Evolutionary conservation across 768 basidiomycete species (phyloP).

Genomic region (Boletus patriciae): DNA sequence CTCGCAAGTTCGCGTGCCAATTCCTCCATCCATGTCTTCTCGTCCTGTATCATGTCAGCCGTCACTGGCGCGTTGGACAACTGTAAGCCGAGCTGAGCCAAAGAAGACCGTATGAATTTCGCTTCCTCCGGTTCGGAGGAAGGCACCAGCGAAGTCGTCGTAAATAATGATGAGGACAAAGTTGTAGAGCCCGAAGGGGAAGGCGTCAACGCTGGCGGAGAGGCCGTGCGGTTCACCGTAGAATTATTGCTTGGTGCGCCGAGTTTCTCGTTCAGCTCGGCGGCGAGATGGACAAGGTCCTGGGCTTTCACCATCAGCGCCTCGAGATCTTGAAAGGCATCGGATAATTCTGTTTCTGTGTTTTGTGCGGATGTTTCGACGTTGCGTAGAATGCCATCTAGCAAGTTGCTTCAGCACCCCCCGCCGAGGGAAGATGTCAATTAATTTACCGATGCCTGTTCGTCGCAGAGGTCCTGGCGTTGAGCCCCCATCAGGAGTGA

Average conservation of each 20-base stretch:
- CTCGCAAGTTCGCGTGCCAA: constrained; percentile 79
- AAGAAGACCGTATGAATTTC: constrained; percentile 82
- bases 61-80: constrained; percentile 81
- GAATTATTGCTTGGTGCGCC: constrained; percentile 41
- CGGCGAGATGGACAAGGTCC: constrained; percentile 90
- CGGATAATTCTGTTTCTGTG: constrained; percentile 63
- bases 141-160: constrained; percentile 34
- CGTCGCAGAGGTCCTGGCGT: constrained; percentile 21
- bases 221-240: not conserved
- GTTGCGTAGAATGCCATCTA: constrained; percentile 80
- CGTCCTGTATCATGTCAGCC: constrained; percentile 83
- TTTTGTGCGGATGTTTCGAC: constrained; percentile 69
- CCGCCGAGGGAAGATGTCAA: not conserved
- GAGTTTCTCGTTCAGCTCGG: constrained; percentile 81
- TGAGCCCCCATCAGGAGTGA: constrained; percentile 17
- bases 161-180: constrained; percentile 25
- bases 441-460: constrained; percentile 30
- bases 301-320: constrained; percentile 87
- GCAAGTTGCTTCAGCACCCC: constrained; percentile 6
- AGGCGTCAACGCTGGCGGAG: constrained; percentile 19
- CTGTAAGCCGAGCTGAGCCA: constrained; percentile 86
- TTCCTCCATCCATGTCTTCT: constrained; percentile 73
- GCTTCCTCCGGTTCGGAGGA: constrained; percentile 74
- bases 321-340: constrained; percentile 85
- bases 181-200: constrained; percentile 21